These are phyloP conservation scores for Phaeoacremonium minimum DNA, from an alignment of 2,329 filamentous ascomycete genomes.

Conservation along the genomic window DNA sequence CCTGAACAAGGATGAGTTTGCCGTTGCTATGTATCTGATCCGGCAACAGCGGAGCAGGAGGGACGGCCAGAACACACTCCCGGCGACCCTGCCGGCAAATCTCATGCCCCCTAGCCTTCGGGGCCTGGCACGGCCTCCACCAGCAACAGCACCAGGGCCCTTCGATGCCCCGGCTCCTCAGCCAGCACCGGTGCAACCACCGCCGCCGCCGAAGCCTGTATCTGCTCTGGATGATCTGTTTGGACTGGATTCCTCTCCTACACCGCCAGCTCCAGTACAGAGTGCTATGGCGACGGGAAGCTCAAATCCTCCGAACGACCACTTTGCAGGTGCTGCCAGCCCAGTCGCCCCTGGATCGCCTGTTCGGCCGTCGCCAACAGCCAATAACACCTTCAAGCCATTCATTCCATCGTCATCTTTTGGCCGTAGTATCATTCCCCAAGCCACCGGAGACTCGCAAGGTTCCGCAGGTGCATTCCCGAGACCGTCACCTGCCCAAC, in stretches of 20 bases:
- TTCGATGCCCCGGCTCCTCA: conserved; percentile 38
- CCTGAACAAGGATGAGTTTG: conserved; percentile 85
- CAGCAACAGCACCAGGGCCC: conserved; percentile 45
- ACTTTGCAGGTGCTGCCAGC: conserved; percentile 51
- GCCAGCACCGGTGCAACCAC: conserved; percentile 31
- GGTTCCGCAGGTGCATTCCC: conserved; percentile 37
- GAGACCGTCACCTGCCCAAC: conserved; percentile 23
- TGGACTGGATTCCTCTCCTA: conserved; percentile 69
- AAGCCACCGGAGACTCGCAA: conserved; percentile 64
- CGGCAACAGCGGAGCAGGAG: conserved; percentile 78
- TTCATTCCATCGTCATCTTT: conserved; percentile 93
- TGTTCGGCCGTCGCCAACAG: conserved; percentile 40
- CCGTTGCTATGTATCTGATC: conserved; percentile 96
- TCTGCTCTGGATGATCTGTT: conserved; percentile 89
- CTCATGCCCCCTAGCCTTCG: conserved; percentile 86
- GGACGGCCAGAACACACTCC: conserved; percentile 57
- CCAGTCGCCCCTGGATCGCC: conserved; percentile 49
- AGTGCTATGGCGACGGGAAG: conserved; percentile 68
- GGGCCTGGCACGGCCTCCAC: conserved; percentile 46
- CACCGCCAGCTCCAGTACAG: conserved; percentile 49
- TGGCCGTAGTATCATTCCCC: conserved; percentile 74
- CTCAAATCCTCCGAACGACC: conserved; percentile 51
- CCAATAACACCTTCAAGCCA: conserved; percentile 67
- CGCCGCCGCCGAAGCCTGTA: conserved; percentile 36
- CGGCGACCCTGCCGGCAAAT: conserved; percentile 72